phyloP scores from a whole-genome alignment of 2,329 filamentous ascomycete species.

The Exserohilum rostratum region DNA sequence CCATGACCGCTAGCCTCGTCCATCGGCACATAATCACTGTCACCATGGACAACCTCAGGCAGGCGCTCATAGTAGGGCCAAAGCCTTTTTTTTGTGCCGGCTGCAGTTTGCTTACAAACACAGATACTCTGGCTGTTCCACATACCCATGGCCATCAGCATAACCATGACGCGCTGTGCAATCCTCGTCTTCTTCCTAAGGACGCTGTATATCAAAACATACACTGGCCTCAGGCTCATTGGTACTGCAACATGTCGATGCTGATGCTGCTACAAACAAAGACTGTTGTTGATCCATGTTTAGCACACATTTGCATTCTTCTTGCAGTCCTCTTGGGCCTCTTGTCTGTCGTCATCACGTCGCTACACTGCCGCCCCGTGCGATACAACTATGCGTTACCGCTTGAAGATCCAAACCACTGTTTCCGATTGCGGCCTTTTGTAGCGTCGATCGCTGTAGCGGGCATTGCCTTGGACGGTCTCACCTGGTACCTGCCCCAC shows the following conservation, averaged over 20 bases:
- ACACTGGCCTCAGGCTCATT: slow-evolving; percentile 23
- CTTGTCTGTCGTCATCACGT: slow-evolving; percentile 10
- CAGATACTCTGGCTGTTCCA: slow-evolving; percentile 32
- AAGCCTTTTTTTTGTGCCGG: too few species aligned
- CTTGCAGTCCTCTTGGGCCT: slow-evolving; percentile 18
- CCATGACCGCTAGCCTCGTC: slow-evolving; percentile 22
- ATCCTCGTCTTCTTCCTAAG: slow-evolving; percentile 36
- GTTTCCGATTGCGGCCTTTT: slow-evolving; percentile 25
- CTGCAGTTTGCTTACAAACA: slow-evolving; percentile 3
- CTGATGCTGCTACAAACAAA: neutral
- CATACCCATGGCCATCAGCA: slow-evolving; percentile 25
- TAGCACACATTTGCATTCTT: slow-evolving; percentile 26
- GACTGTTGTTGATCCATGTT: slow-evolving; percentile 18
- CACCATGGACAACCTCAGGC: slow-evolving; percentile 13
- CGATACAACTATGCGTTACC: slow-evolving; percentile 29
- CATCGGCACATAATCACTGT: slow-evolving; percentile 15
- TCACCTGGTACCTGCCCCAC: slow-evolving; percentile 34
- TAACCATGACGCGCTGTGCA: slow-evolving; percentile 28
- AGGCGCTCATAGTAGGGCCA: slow-evolving; percentile 22
- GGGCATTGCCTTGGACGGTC: slow-evolving; percentile 24
- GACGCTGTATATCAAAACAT: slow-evolving; percentile 28
- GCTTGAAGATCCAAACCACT: slow-evolving; percentile 19
- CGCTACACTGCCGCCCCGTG: slow-evolving; percentile 31
- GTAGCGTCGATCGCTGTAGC: slow-evolving; percentile 14
- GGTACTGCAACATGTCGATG: slow-evolving; percentile 17